Base-by-base conservation (phyloP, 2,329 filamentous ascomycete species). In the Epichloe uncinata region DNA sequence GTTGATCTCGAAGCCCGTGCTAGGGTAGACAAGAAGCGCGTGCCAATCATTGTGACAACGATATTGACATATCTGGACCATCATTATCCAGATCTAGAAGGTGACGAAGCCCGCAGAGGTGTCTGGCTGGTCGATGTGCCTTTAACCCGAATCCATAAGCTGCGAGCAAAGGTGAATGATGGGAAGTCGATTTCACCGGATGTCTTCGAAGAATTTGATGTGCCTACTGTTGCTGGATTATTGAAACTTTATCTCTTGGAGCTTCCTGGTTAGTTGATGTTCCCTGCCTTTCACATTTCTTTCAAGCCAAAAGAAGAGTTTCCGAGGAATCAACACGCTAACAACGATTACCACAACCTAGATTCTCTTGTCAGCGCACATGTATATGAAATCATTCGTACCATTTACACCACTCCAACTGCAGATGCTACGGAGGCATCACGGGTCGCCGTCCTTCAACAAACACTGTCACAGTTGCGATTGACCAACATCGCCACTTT, bases 401-500 rank as follows among this genome's bases (percentile, higher is more conserved):
- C 89, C 2, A 94, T 98, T 56, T 98, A 98, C 72, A 84, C 82
- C 44, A 89, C 86, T 13, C 84, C 88, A 12, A 76, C 85, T 44
- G 78, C 85, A 41, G 87, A 95, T 51, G 78, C 80, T 15, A 81
- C 82, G 3, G 87, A 95, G 58, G 76, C 82, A 47, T 82, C 87
- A 12, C 85, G 93, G 48, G 78, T 98, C 55, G 85, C 89, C 49
- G 88, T 97, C 53, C 79, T 98, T 35, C 93, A 98, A 67, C 95
- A 93, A 60, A 97, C 93, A 0, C 82, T 98, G 50, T 91, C 90
- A 38, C 90, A 97, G 66, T 79, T 98, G 50, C 85, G 91, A 53
- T 82, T 98, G 50, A 89, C 93, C 56, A 98, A 98, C 66, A 98
- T 98, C 66, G 93, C 93, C 45, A 97, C 93, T n/a, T 81, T 98